Evolutionary conservation across 441 rosid genomes (phyloP), one percentile per base, ranked within the genome.

Genomic region (Euphorbia celastroides): DNA sequence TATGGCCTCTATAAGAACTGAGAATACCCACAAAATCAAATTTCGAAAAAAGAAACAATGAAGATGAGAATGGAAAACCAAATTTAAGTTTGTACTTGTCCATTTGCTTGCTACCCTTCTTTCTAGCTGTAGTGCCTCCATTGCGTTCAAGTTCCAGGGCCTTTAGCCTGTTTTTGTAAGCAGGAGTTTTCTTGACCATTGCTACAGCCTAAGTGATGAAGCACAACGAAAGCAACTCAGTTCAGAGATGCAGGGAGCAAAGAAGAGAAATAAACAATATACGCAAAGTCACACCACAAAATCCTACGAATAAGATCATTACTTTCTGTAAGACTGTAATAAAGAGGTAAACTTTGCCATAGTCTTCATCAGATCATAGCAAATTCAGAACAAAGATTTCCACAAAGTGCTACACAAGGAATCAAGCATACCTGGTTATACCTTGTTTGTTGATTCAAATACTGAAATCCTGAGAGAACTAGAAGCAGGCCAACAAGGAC

Each of bases 161-260:
- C 63, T 79, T 82, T 60, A 93, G 83, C 83, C 74, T 88, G 70
- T 93, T 93, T 81, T 86, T 93, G 74, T 91, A 93, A 11, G 97
- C 97, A 71, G 99, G 99, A 48, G 96, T 93, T 72, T 83, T 87
- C 81, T 88, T 89, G 20, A 93, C 97, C 79, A 84, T 86, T 5
- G 76, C 96, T 64, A 91, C 77, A 74, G 96, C 99, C 97, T 93
- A 72, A 74, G 50, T 50, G 71, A 68, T 61, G 19, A 22, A 57
- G 25, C 13, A 12, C 17, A 34, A 3, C 51, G 54, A 67, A 48
- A 13, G 41, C 26, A 67, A 65, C 44, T 51, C 22, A 57, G 25
- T 17, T 41, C 14, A 12, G 27, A 19, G 38, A 19, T 2, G 42
- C 31, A 42, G 5, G 42, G 19, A 50, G 17, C 34, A 34, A 5